Evolutionary conservation across 352 stramenopile genomes (phyloP).

Genomic region (Phytophthora niederhauseri): DNA sequence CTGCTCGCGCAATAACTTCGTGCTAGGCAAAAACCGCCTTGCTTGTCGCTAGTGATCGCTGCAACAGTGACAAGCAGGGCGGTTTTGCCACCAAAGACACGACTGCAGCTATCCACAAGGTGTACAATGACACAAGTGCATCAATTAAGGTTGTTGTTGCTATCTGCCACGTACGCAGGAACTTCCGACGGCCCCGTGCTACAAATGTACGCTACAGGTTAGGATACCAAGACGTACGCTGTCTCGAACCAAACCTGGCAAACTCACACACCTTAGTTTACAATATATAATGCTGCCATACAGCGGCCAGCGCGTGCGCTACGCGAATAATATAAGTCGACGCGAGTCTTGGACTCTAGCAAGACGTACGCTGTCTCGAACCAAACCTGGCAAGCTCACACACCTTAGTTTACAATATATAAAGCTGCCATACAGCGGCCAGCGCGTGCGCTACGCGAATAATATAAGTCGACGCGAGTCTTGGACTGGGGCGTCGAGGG

Average conservation of each 20-base stretch:
- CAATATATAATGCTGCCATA: conserved; percentile 27
- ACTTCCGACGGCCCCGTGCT: conserved; percentile 30
- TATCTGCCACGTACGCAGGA: conserved; percentile 20
- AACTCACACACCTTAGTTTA: conserved; percentile 39
- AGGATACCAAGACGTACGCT: conserved; percentile 9
- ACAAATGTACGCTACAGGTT: conserved; percentile 11
- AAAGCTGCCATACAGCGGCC: conserved; percentile 25
- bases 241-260: conserved; percentile 20
- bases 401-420: conserved; percentile 36
- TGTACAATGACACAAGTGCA: conserved; percentile 26
- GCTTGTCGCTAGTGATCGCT: neutral
- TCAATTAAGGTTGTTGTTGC: conserved; percentile 25
- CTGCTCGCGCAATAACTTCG: neutral
- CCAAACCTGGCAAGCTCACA: conserved; percentile 28
- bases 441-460: conserved; percentile 33
- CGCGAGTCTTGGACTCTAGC: conserved; percentile 11
- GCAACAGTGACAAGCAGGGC: conserved; percentile 11
- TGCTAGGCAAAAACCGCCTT: conserved; percentile 1
- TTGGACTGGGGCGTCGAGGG: conserved; percentile 9
- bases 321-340: conserved; percentile 40
- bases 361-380: conserved; percentile 16
- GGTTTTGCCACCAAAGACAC: conserved; percentile 12
- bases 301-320: conserved; percentile 24
- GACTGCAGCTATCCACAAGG: neutral
- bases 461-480: conserved; percentile 29